phyloP scores from a whole-genome alignment of 495 filamentous ascomycete species.

The Aspergillus avenaceus region DNA sequence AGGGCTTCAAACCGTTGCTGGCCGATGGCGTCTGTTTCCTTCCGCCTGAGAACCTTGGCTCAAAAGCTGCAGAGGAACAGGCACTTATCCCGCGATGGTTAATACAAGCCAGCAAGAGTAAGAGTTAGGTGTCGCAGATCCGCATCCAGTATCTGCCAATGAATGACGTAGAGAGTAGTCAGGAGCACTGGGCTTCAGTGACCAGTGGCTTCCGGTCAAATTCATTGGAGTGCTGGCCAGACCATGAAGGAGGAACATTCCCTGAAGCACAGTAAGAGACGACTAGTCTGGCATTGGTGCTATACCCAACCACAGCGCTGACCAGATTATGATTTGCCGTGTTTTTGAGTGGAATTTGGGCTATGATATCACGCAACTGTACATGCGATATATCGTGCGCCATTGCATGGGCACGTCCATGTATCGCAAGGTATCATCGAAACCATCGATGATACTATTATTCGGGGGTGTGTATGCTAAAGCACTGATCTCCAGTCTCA shows the following conservation, averaged over 20 bases:
- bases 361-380: background rate
- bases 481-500: constrained; percentile 9
- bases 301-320: background rate
- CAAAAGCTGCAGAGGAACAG: constrained; percentile 7
- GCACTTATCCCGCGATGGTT: background rate
- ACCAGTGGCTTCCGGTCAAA: background rate
- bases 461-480: background rate
- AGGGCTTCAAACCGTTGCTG: constrained; percentile 32
- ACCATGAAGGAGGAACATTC: background rate
- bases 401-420: background rate
- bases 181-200: background rate
- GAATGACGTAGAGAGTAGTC: background rate
- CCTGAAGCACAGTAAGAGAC: background rate
- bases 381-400: background rate
- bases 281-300: background rate
- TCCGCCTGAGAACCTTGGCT: constrained; percentile 15
- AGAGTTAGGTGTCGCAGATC: background rate
- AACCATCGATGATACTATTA: background rate
- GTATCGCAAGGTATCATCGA: background rate
- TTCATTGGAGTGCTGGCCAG: background rate
- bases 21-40: constrained; percentile 28
- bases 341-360: background rate
- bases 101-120: background rate
- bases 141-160: constrained; percentile 1
- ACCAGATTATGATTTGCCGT: background rate